A percentile compares a stretch with the other conserved stretches of the same genome.
phyloP scores from a whole-genome alignment of 1,284 basidiomycete genomes.

The Pseudozyma sp. region DNA sequence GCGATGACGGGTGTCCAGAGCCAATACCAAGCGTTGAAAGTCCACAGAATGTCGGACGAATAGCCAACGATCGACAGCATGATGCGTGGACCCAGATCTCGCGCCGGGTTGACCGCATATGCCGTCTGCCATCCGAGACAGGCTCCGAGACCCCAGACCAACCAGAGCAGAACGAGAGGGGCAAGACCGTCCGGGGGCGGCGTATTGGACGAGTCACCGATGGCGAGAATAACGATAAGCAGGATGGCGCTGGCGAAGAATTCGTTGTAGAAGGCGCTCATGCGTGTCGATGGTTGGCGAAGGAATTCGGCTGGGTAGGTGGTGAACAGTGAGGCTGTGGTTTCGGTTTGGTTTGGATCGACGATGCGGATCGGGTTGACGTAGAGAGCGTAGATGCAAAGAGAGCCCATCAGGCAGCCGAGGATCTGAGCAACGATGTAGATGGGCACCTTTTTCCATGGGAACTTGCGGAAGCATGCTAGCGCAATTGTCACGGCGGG shows the following conservation, averaged over 20 bases:
- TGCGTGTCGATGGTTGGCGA: conserved; percentile 36
- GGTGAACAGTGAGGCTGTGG: conserved; percentile 77
- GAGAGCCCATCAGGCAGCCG: conserved; percentile 78
- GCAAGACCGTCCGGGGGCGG: conserved; percentile 73
- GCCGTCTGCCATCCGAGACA: conserved; percentile 75
- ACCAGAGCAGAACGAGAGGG: conserved; percentile 74
- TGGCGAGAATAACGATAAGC: conserved; percentile 56
- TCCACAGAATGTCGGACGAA: conserved; percentile 70
- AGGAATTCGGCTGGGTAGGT: conserved; percentile 73
- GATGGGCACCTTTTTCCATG: conserved; percentile 81
- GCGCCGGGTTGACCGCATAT: conserved; percentile 76
- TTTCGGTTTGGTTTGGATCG: conserved; percentile 57
- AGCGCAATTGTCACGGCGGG: conserved; percentile 74
- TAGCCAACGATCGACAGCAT: conserved; percentile 76
- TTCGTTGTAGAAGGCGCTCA: conserved; percentile 57
- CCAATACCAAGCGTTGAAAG: conserved; percentile 78
- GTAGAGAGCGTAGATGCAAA: conserved; percentile 80
- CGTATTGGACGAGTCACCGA: conserved; percentile 69
- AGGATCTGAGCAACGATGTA: conserved; percentile 80
- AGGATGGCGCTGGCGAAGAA: conserved; percentile 56
- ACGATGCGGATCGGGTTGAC: conserved; percentile 76
- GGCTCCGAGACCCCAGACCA: conserved; percentile 74
- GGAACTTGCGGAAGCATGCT: conserved; percentile 79
- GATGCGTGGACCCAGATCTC: conserved; percentile 76
- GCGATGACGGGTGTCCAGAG: conserved; percentile 75